Evolutionary conservation across 2,329 filamentous ascomycete genomes (phyloP).

Genomic region (Aureobasidium mangrovei): DNA sequence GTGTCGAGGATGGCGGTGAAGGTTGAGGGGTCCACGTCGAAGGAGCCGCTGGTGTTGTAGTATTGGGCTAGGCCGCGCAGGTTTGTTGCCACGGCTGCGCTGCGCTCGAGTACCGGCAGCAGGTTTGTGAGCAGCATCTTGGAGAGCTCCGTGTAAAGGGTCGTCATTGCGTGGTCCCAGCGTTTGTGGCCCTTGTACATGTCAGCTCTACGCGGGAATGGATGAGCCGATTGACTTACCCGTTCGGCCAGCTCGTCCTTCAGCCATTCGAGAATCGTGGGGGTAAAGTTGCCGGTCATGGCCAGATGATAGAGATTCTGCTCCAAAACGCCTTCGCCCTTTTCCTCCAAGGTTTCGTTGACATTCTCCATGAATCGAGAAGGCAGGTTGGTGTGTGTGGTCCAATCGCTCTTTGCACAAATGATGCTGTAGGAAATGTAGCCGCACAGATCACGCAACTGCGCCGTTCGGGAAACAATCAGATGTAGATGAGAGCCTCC

Average conservation of each 20-base stretch:
- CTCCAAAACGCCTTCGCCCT: slow-evolving; percentile 56
- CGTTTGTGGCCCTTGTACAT: slow-evolving; percentile 70
- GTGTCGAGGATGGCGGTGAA: slow-evolving; percentile 51
- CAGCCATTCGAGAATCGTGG: slow-evolving; percentile 75
- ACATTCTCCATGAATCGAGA: slow-evolving; percentile 34
- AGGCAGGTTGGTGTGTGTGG: slow-evolving; percentile 14
- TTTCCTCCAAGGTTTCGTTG: slow-evolving; percentile 63
- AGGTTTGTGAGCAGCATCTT: slow-evolving; percentile 78
- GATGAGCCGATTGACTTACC: slow-evolving; percentile 41
- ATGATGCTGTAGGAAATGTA: slow-evolving; percentile 41
- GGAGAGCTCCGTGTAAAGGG: slow-evolving; percentile 68
- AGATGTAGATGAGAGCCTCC: slow-evolving; percentile 16
- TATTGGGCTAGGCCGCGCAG: slow-evolving; percentile 78
- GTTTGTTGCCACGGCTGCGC: slow-evolving; percentile 69
- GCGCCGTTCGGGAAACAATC: slow-evolving; percentile 43
- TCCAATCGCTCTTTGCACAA: slow-evolving; percentile 14
- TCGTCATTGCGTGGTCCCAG: slow-evolving; percentile 81
- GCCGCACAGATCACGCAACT: slow-evolving; percentile 14
- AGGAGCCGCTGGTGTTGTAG: slow-evolving; percentile 55
- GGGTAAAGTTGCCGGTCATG: slow-evolving; percentile 70
- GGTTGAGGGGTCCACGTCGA: slow-evolving; percentile 40
- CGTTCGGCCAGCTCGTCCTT: slow-evolving; percentile 73
- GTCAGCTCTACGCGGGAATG: background rate
- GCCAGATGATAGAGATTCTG: slow-evolving; percentile 76
- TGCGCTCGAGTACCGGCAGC: slow-evolving; percentile 77